Percentiles rank a stretch among this genome's conserved stretches.
Evolutionary conservation across 345 rosid species (phyloP).

Genomic region (sweet orange (Citrus sinensis)): DVS_A1.0 CM039168.1:18361001-18361500

Average conservation of each 20-base stretch:
- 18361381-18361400: not conserved
- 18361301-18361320: not conserved
- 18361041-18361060: conserved; percentile 84
- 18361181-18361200: conserved; percentile 72
- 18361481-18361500: not conserved
- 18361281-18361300: not conserved
- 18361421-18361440: not conserved
- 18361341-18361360: not conserved
- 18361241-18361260: conserved; percentile 13
- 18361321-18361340: not conserved
- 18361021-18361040: conserved; percentile 94
- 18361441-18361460: not conserved
- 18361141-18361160: conserved; percentile 40
- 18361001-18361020: conserved; percentile 9
- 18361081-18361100: conserved; percentile 66
- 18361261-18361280: not conserved
- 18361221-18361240: conserved; percentile 56
- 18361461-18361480: not conserved
- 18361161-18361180: conserved; percentile 52
- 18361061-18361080: conserved; percentile 79
- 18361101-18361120: conserved; percentile 51
- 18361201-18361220: conserved; percentile 54
- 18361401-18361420: not conserved
- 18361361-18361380: not conserved
- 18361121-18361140: conserved; percentile 49